phyloP scores from a whole-genome alignment of 1,284 basidiomycete species.

The Sporisorium sorghi region DNA sequence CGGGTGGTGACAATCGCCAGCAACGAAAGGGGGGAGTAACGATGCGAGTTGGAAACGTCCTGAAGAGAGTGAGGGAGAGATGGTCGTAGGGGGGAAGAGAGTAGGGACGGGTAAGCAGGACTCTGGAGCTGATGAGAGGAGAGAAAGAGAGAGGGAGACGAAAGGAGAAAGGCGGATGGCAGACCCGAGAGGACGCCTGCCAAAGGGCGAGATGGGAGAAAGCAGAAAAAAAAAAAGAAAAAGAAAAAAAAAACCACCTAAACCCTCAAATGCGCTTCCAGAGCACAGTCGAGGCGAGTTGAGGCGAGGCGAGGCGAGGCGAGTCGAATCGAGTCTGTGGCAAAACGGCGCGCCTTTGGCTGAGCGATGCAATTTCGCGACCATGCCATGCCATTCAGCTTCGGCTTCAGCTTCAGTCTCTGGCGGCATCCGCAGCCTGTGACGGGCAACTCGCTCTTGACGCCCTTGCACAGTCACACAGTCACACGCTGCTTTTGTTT shows the following conservation, averaged over 20 bases:
- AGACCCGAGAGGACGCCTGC: not conserved
- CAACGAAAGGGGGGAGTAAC: not conserved
- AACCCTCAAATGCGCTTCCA: not conserved
- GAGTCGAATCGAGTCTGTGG: too few relatives aligned
- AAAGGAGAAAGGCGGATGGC: not conserved
- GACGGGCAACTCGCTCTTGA: too few relatives aligned
- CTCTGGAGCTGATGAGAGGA: constrained; percentile 3
- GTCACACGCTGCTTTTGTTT: too few relatives aligned
- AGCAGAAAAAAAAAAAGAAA: too few relatives aligned
- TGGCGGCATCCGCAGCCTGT: too few relatives aligned
- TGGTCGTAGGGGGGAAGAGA: constrained; percentile 11
- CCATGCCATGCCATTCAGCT: too few relatives aligned
- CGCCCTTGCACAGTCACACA: not conserved
- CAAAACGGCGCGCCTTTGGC: not conserved
- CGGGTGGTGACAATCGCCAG: not conserved
- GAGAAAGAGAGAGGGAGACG: constrained; percentile 1
- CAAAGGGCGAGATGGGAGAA: not conserved
- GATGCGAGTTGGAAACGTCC: not conserved
- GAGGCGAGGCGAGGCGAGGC: too few relatives aligned
- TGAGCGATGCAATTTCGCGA: not conserved
- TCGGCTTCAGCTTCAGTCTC: too few relatives aligned
- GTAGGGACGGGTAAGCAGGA: constrained; percentile 21
- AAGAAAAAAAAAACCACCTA: too few relatives aligned
- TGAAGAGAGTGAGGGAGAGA: not conserved
- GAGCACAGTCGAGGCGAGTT: not conserved